Evolutionary conservation across 192 early-diverging fungal species (phyloP).

Genomic region (Rhizophagus prolifer): DNA sequence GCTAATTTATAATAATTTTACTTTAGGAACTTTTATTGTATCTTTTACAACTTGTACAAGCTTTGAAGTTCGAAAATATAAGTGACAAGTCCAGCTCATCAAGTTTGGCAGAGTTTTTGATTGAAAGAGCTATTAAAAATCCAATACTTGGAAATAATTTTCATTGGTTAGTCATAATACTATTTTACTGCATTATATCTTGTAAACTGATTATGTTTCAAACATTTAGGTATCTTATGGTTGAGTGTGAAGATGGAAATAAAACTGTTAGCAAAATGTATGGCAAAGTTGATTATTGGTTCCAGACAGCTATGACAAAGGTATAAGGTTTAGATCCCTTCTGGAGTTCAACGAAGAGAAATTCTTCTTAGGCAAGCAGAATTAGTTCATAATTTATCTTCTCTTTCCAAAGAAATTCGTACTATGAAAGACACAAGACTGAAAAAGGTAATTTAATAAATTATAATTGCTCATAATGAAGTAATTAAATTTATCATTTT

Average conservation of each 20-base stretch:
- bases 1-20: neutral
- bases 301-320: slow-evolving; percentile 68
- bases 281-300: slow-evolving; percentile 82
- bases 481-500: neutral
- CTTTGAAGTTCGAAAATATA: slow-evolving; percentile 91
- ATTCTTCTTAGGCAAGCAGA: slow-evolving; percentile 81
- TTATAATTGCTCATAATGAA: neutral
- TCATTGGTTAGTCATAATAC: slow-evolving; percentile 67
- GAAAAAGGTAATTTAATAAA: slow-evolving; percentile 66
- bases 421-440: slow-evolving; percentile 78
- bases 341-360: slow-evolving; percentile 63
- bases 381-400: slow-evolving; percentile 72
- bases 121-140: slow-evolving; percentile 83
- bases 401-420: slow-evolving; percentile 74
- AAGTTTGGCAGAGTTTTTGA: slow-evolving; percentile 82
- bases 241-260: slow-evolving; percentile 94
- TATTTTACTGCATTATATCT: neutral
- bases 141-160: slow-evolving; percentile 89
- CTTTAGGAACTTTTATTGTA: slow-evolving; percentile 86
- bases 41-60: slow-evolving; percentile 96
- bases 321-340: slow-evolving; percentile 33
- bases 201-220: neutral
- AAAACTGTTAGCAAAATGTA: slow-evolving; percentile 81
- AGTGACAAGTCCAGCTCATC: slow-evolving; percentile 40
- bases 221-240: slow-evolving; percentile 81